Conservation (phyloP, 2,329 filamentous ascomycete genomes). For the Pyrenophora tritici-repentis region DNA sequence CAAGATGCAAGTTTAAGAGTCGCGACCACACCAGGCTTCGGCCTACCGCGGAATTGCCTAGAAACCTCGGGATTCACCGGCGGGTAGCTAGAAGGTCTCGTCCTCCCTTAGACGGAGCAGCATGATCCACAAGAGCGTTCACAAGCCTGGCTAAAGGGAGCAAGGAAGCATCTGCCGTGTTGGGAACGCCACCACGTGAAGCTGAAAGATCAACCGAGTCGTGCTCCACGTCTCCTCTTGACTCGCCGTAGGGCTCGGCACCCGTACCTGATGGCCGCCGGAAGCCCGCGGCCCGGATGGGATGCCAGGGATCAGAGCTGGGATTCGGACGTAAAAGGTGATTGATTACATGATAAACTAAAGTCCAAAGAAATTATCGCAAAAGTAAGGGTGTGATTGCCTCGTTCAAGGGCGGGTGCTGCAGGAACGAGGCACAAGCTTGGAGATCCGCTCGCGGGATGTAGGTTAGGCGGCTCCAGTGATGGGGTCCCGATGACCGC, state of each 20-base stretch:
- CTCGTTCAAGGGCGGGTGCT: neutral
- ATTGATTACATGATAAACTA: constrained; percentile 1
- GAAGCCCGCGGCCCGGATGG: constrained; percentile 9
- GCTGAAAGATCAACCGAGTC: constrained; percentile 3
- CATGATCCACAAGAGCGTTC: neutral
- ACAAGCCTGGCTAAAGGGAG: neutral
- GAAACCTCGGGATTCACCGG: no score
- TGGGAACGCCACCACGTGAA: constrained; percentile 12
- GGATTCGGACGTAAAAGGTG: constrained; percentile 1
- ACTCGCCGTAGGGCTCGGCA: constrained; percentile 1
- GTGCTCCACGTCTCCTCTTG: neutral
- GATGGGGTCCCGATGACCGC: constrained; percentile 5
- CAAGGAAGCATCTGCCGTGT: constrained; percentile 12
- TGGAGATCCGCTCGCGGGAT: neutral
- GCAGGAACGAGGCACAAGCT: neutral
- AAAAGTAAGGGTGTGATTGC: constrained; percentile 1
- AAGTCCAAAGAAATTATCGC: neutral
- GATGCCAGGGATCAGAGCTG: constrained; percentile 5
- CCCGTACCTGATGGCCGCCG: constrained; percentile 5
- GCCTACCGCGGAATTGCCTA: no score
- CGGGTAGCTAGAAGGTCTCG: constrained; percentile 4
- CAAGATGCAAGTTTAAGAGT: neutral
- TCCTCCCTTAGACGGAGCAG: constrained; percentile 1
- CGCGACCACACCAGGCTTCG: neutral
- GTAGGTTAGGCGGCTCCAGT: neutral